phyloP scores from a whole-genome alignment of 1,139 yeast genomes.

The Saccharomyces pastorianus region DNA sequence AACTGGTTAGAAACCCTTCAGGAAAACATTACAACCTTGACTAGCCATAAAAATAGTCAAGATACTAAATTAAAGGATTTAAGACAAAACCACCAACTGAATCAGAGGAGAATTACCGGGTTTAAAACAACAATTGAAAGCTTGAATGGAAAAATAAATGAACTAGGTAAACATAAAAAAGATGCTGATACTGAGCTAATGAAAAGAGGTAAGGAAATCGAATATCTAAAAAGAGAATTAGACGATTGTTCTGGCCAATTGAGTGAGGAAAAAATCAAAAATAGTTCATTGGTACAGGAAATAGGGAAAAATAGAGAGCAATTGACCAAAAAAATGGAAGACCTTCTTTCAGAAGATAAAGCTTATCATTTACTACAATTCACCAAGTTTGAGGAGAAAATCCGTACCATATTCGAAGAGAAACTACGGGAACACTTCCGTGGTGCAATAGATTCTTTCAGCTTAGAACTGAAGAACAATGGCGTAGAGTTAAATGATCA shows the following conservation, averaged over 20 bases:
- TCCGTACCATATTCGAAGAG: background rate
- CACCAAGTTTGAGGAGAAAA: background rate
- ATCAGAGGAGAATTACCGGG: slow-evolving; percentile 14
- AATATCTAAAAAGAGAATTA: slow-evolving; percentile 24
- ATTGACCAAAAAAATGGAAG: background rate
- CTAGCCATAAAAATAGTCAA: slow-evolving; percentile 15
- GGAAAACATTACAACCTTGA: slow-evolving; percentile 14
- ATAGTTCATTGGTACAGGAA: slow-evolving; percentile 20
- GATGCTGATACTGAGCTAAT: slow-evolving; percentile 17
- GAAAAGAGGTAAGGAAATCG: slow-evolving; percentile 25
- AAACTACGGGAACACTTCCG: background rate
- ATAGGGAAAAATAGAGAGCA: slow-evolving; percentile 10
- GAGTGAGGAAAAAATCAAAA: slow-evolving; percentile 28
- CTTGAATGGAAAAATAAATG: slow-evolving; percentile 11
- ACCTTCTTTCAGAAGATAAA: background rate
- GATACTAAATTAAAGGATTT: slow-evolving; percentile 16
- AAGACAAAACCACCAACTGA: slow-evolving; percentile 12
- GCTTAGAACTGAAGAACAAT: background rate
- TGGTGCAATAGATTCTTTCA: background rate
- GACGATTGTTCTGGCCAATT: slow-evolving; percentile 30
- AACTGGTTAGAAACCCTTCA: slow-evolving; percentile 14
- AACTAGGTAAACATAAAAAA: slow-evolving; percentile 13
- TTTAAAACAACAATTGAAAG: slow-evolving; percentile 15
- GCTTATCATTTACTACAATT: background rate
- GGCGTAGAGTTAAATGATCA: background rate